Evolutionary conservation across 2,329 filamentous ascomycete species (phyloP), one percentile per base, ranked within the genome.

Genomic region (Penicillium sp.): DNA sequence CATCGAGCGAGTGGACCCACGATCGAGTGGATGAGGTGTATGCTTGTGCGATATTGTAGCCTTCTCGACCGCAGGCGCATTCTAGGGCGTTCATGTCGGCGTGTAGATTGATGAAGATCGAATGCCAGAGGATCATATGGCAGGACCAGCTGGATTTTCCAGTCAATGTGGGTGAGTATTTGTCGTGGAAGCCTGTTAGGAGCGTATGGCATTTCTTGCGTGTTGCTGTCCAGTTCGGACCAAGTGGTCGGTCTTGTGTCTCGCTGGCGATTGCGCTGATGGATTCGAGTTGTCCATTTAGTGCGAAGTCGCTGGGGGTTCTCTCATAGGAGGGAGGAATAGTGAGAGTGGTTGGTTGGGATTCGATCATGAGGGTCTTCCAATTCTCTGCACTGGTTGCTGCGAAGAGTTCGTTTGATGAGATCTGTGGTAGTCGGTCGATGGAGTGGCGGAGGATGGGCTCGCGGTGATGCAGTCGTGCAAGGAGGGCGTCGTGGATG

Each of bases 41-140:
- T 4, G 20, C 27, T 13, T 46, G 41, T 2, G 40, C n/a, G 1
- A 7, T 12, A 7, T 45, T 21, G 34, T 47, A 34, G 18, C 52
- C 52, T 27, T 55, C 52, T 13, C 52, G 44, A 9, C 52, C 52
- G 7, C 17, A 41, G 29, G 48, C 45, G n/a, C 45, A 52, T 49
- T 55, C 52, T n/a, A 55, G 40, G 18, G 41, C 41, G 33, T 68
- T 60, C 21, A 68, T 62, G 37, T 68, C 61, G 1, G 58, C 55
- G 49, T 63, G 55, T 0, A 68, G 51, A 9, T 41, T 55, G 37
- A 69, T 68, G 34, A 62, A 64, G 7, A 59, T 52, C 1, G 58
- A 61, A 39, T 69, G 66, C 67, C 67, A 69, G 26, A 68, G 58
- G 6, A 65, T 49, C 34, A 52, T 46, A 1, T 41, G 45, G 24